A percentile compares a stretch with the other conserved stretches of the same genome.
phyloP scores from a whole-genome alignment of 805 yeast species.

The Yarrowia alimentaria region DNA sequence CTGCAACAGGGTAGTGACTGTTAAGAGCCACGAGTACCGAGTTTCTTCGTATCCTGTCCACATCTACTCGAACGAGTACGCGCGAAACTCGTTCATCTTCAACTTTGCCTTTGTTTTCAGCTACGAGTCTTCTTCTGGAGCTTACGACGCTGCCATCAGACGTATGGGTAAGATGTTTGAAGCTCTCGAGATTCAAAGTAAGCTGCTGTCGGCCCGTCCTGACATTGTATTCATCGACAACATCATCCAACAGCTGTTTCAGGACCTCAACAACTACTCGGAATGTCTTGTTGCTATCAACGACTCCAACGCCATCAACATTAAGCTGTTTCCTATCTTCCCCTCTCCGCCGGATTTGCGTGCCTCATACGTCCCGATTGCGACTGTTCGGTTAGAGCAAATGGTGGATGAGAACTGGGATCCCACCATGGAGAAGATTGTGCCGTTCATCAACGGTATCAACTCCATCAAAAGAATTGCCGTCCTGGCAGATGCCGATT shows the following conservation, averaged over 20 bases:
- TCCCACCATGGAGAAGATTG: conserved; percentile 86
- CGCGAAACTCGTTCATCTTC: conserved; percentile 89
- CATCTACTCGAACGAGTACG: conserved; percentile 68
- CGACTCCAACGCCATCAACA: conserved; percentile 83
- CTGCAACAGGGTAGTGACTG: conserved; percentile 75
- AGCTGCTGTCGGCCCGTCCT: conserved; percentile 60
- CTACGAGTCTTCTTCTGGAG: conserved; percentile 64
- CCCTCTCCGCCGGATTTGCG: conserved; percentile 75
- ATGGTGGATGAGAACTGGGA: conserved; percentile 94
- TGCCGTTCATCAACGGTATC: conserved; percentile 84
- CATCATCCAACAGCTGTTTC: conserved; percentile 83
- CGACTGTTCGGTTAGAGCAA: conserved; percentile 71
- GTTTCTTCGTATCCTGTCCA: conserved; percentile 88
- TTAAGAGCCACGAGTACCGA: conserved; percentile 66
- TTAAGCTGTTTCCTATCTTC: conserved; percentile 86
- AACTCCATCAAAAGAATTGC: conserved; percentile 79
- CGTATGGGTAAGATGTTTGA: conserved; percentile 85
- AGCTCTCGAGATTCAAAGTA: conserved; percentile 86
- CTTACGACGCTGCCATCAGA: conserved; percentile 76
- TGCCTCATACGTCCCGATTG: conserved; percentile 85
- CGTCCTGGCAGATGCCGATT: conserved; percentile 76
- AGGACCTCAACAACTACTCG: conserved; percentile 90
- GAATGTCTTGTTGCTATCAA: conserved; percentile 95
- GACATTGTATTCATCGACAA: conserved; percentile 51
- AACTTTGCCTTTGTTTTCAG: conserved; percentile 91